Evolutionary conservation across 345 rosid species (phyloP).

Genomic region (Eucalyptus coolabah): DNA sequence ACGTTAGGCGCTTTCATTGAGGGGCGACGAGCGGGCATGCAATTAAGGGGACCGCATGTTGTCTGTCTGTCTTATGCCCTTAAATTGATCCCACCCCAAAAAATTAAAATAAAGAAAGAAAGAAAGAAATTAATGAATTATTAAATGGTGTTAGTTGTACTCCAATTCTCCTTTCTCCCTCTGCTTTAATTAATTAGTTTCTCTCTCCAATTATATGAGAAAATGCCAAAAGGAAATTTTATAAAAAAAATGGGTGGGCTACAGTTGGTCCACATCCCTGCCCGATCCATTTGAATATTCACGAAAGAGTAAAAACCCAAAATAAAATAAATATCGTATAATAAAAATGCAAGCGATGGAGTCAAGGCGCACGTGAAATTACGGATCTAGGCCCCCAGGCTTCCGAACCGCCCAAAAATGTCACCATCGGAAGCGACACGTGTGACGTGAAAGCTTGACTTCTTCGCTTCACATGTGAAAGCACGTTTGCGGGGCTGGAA

Average conservation of each 20-base stretch:
- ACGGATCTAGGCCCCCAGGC: neutral
- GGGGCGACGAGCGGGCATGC: neutral
- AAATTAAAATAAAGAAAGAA: neutral
- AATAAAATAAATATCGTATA: neutral
- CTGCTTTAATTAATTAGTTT: neutral
- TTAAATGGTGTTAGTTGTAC: neutral
- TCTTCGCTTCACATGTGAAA: neutral
- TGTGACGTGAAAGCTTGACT: neutral
- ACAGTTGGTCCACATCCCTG: neutral
- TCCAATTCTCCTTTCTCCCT: neutral
- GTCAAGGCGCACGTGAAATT: neutral
- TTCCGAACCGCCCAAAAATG: neutral
- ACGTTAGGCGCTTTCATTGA: neutral
- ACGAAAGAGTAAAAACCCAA: neutral
- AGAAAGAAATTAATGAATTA: neutral
- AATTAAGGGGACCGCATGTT: neutral
- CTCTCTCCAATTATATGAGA: neutral
- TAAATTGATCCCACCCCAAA: neutral
- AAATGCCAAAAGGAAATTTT: neutral
- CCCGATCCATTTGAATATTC: neutral
- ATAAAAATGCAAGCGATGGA: neutral
- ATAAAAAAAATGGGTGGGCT: neutral
- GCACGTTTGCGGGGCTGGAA: neutral
- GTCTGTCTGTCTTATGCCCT: neutral
- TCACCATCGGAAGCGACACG: neutral